phyloP scores from a whole-genome alignment of 176 grass and related monocot species.

The bread wheat (Triticum aestivum) region IWGSC_CS_RefSeq_v2.1 NC_057810.1:18406831-18407330 shows the following conservation, averaged over 20 bases:
- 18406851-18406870: too few species aligned
- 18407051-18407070: not conserved
- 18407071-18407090: not conserved
- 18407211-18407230: not conserved
- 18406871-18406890: too few species aligned
- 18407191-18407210: not conserved
- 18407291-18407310: too few species aligned
- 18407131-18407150: not conserved
- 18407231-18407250: not conserved
- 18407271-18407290: not conserved
- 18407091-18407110: not conserved
- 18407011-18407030: too few species aligned
- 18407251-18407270: not conserved
- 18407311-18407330: too few species aligned
- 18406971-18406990: too few species aligned
- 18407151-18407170: not conserved
- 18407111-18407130: not conserved
- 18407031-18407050: not conserved
- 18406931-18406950: too few species aligned
- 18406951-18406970: too few species aligned
- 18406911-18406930: too few species aligned
- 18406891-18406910: too few species aligned
- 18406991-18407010: too few species aligned
- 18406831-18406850: too few species aligned
- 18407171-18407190: not conserved